Evolutionary conservation across 2,329 filamentous ascomycete genomes (phyloP).

Genomic region (Fusarium vanettenii): DNA sequence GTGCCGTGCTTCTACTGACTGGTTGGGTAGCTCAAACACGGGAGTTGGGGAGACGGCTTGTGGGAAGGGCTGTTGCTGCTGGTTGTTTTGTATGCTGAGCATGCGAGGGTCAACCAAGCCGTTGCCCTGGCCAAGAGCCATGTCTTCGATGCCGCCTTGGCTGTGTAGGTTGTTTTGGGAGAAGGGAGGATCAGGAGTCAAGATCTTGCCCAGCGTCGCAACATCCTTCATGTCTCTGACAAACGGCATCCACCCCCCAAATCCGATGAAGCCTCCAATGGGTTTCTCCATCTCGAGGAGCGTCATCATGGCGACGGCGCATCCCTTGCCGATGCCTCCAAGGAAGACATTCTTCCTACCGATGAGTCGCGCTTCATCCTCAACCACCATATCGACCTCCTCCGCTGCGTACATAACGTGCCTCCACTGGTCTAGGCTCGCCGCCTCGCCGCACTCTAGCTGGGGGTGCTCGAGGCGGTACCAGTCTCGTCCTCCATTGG

Average conservation of each 20-base stretch:
- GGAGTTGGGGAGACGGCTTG: background rate
- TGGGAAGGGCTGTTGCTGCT: background rate
- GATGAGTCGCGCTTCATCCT: background rate
- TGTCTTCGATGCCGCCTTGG: background rate
- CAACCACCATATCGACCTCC: background rate
- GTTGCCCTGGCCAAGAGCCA: background rate
- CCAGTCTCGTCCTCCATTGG: background rate
- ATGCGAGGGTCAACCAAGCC: background rate
- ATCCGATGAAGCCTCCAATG: slow-evolving; percentile 16
- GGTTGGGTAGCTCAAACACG: background rate
- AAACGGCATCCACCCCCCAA: slow-evolving; percentile 11
- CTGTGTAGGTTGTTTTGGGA: background rate
- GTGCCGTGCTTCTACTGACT: background rate
- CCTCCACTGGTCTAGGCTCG: background rate
- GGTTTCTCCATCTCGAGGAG: background rate
- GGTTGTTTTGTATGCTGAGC: background rate
- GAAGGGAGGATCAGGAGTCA: background rate
- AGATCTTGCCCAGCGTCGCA: background rate
- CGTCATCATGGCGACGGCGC: background rate
- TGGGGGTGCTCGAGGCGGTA: background rate
- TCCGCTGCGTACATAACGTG: background rate
- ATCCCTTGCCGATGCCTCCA: slow-evolving; percentile 11
- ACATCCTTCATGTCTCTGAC: background rate
- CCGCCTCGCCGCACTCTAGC: background rate
- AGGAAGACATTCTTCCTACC: slow-evolving; percentile 10